Conservation (phyloP, 805 yeast species). For the Pichia nakasei region DNA sequence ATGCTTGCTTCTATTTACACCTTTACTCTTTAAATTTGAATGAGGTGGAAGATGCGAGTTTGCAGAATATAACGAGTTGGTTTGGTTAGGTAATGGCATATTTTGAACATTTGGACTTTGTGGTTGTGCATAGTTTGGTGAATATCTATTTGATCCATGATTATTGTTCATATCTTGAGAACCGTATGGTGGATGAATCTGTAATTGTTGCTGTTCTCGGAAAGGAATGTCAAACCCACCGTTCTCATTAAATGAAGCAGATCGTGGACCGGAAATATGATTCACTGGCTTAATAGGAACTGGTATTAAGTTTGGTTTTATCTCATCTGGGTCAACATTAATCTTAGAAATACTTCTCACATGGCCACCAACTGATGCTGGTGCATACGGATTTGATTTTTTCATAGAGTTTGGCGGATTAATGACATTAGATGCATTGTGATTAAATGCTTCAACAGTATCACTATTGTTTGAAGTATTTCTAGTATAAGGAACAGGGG, state of each 20-base stretch:
- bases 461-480: background rate
- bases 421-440: background rate
- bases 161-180: background rate
- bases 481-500: background rate
- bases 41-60: background rate
- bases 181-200: background rate
- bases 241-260: background rate
- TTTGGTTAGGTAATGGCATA: background rate
- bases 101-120: background rate
- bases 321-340: conserved; percentile 14
- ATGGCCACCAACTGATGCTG: conserved; percentile 25
- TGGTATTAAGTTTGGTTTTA: conserved; percentile 23
- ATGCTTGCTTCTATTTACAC: conserved; percentile 1
- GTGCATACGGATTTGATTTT: conserved; percentile 25
- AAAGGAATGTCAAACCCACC: background rate
- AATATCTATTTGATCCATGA: background rate
- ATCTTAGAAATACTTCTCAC: conserved; percentile 18
- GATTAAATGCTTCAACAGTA: background rate
- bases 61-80: too few relatives aligned
- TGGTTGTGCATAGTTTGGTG: background rate
- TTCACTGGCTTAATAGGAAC: conserved; percentile 21
- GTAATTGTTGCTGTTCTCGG: too few relatives aligned
- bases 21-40: background rate
- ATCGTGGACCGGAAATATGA: background rate
- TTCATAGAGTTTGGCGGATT: conserved; percentile 2